Evolutionary conservation across 768 basidiomycete genomes (phyloP), one percentile per base, ranked within the genome.

Genomic region (Kwoniella mangroviensis): DNA sequence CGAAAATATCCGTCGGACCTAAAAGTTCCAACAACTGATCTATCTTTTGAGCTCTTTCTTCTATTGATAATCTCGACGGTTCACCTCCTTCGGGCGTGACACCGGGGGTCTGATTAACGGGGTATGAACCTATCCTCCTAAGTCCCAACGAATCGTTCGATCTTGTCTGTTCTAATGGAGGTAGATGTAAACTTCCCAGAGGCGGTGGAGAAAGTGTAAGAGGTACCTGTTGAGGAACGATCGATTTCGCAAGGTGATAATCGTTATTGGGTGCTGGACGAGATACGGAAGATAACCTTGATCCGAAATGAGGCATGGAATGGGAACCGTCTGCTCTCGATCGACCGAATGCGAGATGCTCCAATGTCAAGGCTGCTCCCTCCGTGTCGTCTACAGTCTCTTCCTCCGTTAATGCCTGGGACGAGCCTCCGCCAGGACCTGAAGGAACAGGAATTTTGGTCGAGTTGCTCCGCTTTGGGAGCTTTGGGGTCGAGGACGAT

Each of bases 321-420:
- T 78, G 76, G 1, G 57, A 45, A 3, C 79, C 79, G 10, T 73
- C 79, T 15, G 68, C 75, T 26, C 76, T 58, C 13, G 72, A 70
- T 49, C 79, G 74, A 24, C 82, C 82, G 66, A 81, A 83, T 10
- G 82, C 81, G 19, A 83, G 72, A 63, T 83, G 81, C 63, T 83
- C 82, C 11, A 83, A 65, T 1, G 79, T 82, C 34, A 81, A 60
- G 1, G 82, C 82, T 19, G 82, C 82, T 22, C 79, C 81, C 69
- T 83, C 82, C 0, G 81, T 83, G 69, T 81, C 81, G 43, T 81
- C 81, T 7, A 79, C 73, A 2, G 58, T 57, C 17, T 79, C 79
- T 34, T 70, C 65, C 21, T 75, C 73, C 34, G 56, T 43, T 22
- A 45, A 24, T 13, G 63, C 55, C 19, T 53, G 42, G 28, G 13